These are phyloP conservation scores for Silene latifolia DNA, from an alignment of 148 eudicot genomes.

Conservation along the genomic window DNA sequence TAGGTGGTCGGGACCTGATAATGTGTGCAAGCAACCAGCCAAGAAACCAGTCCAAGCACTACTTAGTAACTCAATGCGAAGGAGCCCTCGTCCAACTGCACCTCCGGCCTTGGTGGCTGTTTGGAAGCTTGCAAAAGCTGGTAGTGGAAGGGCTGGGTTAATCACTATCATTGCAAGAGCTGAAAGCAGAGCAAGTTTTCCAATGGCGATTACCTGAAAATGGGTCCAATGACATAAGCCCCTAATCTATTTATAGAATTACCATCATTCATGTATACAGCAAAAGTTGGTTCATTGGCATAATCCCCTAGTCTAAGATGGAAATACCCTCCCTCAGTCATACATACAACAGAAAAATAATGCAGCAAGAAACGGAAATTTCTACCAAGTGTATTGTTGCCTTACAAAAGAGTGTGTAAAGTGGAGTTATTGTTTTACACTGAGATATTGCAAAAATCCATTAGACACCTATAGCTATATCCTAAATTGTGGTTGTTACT, in stretches of 20 bases:
- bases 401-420: too few species aligned
- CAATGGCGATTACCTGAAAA: slow-evolving; percentile 53
- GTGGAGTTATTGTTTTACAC: too few species aligned
- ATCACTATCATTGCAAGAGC: slow-evolving; percentile 40
- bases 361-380: neutral
- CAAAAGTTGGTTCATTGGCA: neutral
- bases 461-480: too few species aligned
- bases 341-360: neutral
- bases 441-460: neutral
- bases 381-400: neutral
- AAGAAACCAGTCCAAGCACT: slow-evolving; percentile 98
- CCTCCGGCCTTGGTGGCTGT: slow-evolving; percentile 41
- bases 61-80: slow-evolving; percentile 58
- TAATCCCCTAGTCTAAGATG: neutral
- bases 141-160: slow-evolving; percentile 52
- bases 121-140: slow-evolving; percentile 79
- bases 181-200: slow-evolving; percentile 47
- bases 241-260: neutral
- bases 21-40: slow-evolving; percentile 95
- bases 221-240: slow-evolving; percentile 5
- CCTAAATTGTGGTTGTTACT: neutral
- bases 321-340: neutral
- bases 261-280: neutral
- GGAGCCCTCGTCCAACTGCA: slow-evolving; percentile 38
- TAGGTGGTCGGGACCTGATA: slow-evolving; percentile 96